phyloP scores from a whole-genome alignment of 139 green algal species.

The Yamagishiella unicocca region DNA sequence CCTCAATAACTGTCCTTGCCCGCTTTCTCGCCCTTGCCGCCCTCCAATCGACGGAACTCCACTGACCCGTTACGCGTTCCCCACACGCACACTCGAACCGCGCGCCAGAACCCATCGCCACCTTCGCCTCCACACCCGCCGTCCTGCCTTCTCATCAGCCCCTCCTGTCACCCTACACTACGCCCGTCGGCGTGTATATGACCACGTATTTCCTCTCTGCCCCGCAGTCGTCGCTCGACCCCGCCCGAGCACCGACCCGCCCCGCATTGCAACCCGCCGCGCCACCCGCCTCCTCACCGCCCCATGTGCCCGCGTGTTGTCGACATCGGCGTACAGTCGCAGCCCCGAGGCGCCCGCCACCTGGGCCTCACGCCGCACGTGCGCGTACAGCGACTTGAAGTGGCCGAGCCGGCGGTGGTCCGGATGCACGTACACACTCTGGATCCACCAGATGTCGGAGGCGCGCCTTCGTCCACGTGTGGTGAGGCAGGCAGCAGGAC shows the following conservation, averaged over 20 bases:
- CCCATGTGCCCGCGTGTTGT: conserved; percentile 60
- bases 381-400: conserved; percentile 63
- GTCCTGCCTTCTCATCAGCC: background rate
- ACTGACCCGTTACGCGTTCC: no score
- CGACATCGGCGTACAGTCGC: conserved; percentile 66
- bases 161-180: no score
- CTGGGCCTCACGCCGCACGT: conserved; percentile 47
- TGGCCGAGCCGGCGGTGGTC: conserved; percentile 45
- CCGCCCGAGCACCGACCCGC: background rate
- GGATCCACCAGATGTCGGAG: conserved; percentile 72
- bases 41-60: no score
- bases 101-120: no score
- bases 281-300: conserved; percentile 50
- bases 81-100: no score
- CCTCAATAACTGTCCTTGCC: no score
- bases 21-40: no score
- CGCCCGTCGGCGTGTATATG: no score
- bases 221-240: background rate
- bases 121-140: background rate
- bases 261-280: background rate
- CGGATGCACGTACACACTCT: conserved; percentile 67
- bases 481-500: no score
- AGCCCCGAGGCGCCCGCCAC: conserved; percentile 59
- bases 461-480: conserved; percentile 56
- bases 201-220: no score